phyloP scores from a whole-genome alignment of 208 protist genomes.

The Acanthamoeba sp. region DNA sequence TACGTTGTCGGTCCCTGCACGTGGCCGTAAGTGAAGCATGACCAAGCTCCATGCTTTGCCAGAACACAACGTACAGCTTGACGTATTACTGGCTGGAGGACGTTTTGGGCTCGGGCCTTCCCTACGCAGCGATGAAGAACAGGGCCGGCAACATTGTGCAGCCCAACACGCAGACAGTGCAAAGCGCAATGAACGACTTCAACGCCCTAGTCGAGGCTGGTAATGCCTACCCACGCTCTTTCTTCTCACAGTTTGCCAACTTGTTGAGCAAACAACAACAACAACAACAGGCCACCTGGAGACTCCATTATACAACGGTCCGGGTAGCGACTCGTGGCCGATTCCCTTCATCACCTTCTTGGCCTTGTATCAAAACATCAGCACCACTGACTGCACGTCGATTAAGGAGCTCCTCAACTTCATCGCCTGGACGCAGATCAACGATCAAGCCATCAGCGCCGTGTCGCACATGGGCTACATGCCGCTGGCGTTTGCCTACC shows the following conservation, averaged over 20 bases:
- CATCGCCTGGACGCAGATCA: conserved; percentile 28
- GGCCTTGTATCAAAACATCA: neutral
- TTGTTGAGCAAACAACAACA: too few relatives aligned
- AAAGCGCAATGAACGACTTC: conserved; percentile 21
- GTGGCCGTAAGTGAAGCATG: too few relatives aligned
- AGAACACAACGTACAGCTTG: conserved; percentile 1
- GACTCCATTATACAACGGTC: neutral
- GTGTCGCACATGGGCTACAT: neutral
- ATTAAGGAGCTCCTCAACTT: conserved; percentile 33
- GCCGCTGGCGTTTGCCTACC: conserved; percentile 21
- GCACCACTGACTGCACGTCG: neutral
- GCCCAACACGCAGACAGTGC: neutral
- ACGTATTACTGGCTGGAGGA: conserved; percentile 40
- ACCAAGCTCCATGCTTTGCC: neutral
- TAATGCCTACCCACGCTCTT: too few relatives aligned
- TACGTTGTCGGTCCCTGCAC: too few relatives aligned
- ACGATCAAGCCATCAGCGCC: neutral
- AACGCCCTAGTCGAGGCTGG: neutral
- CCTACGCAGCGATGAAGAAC: conserved; percentile 24
- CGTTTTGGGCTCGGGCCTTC: neutral
- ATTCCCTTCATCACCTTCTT: conserved; percentile 33
- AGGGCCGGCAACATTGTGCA: neutral
- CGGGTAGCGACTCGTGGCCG: neutral
- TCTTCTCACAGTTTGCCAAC: too few relatives aligned
- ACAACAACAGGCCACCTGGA: neutral